Evolutionary conservation across 164 flowering plant species (phyloP).

Genomic region (Platanus orientalis): DNA sequence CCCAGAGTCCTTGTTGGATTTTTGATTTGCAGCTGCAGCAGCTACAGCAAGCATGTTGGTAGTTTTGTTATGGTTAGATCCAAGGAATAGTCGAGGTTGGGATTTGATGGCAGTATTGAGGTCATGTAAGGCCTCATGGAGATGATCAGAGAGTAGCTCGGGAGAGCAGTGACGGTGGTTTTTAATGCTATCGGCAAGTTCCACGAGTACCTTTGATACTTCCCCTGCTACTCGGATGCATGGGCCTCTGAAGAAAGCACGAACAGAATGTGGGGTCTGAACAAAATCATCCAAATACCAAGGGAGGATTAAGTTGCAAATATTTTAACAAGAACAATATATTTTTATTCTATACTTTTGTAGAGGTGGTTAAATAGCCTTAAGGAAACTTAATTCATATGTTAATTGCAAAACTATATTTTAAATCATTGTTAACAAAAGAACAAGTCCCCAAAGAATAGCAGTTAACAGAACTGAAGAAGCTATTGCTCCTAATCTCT

Average conservation of each 20-base stretch:
- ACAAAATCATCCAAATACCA: not conserved
- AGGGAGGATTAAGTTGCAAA: not conserved
- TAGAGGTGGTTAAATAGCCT: no score
- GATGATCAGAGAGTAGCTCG: constrained; percentile 58
- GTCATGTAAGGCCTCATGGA: constrained; percentile 69
- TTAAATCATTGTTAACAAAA: no score
- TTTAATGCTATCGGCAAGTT: constrained; percentile 64
- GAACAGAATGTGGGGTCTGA: constrained; percentile 63
- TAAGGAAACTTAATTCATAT: no score
- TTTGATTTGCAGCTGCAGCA: constrained; percentile 36
- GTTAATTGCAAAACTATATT: no score
- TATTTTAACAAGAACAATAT: not conserved
- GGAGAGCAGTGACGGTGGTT: constrained; percentile 60
- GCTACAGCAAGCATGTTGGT: constrained; percentile 41
- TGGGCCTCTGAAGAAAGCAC: constrained; percentile 67
- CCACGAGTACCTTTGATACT: constrained; percentile 59
- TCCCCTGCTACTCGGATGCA: constrained; percentile 59
- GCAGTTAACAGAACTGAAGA: no score
- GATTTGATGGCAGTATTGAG: constrained; percentile 73
- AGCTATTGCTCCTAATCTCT: no score
- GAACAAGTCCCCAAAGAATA: no score
- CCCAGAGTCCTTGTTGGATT: constrained; percentile 11
- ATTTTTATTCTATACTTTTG: no score
- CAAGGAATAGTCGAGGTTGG: constrained; percentile 79
- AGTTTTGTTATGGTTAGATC: constrained; percentile 37